Percentiles rank a stretch among this genome's conserved stretches.
phyloP scores from a whole-genome alignment of 768 basidiomycete genomes.

The Lactarius trivialis region DNA sequence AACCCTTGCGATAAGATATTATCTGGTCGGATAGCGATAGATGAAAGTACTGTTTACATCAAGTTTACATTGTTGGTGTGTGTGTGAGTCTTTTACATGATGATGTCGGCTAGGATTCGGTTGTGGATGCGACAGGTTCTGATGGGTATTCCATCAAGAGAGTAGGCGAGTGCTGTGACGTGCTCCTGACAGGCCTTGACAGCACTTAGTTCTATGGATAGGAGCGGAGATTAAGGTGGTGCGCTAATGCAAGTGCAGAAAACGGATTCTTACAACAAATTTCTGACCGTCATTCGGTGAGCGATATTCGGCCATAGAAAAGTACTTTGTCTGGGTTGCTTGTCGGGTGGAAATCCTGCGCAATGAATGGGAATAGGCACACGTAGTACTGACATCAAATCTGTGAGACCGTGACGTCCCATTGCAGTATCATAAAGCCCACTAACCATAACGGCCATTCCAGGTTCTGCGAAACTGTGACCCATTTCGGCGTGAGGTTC shows the following conservation, averaged over 20 bases:
- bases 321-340: not conserved
- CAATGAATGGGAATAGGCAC: slow-evolving; percentile 5
- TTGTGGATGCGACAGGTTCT: not conserved
- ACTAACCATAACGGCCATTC: slow-evolving; percentile 12
- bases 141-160: not conserved
- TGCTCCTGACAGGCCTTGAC: not conserved
- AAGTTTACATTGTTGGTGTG: not conserved
- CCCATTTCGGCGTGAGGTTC: not conserved
- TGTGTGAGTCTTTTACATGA: not conserved
- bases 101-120: not conserved
- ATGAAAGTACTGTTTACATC: not conserved
- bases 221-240: not conserved
- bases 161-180: not conserved
- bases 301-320: not conserved
- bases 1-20: not conserved
- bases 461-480: slow-evolving; percentile 6
- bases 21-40: not conserved
- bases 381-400: slow-evolving; percentile 10
- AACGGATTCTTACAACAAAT: not conserved
- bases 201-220: not conserved
- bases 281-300: not conserved
- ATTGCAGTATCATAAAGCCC: not conserved
- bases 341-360: not conserved
- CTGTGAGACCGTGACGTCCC: not conserved
- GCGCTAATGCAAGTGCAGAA: not conserved